Evolutionary conservation across 257 asterid genomes (phyloP).

Genomic region (Nemophila menziesii): DNA sequence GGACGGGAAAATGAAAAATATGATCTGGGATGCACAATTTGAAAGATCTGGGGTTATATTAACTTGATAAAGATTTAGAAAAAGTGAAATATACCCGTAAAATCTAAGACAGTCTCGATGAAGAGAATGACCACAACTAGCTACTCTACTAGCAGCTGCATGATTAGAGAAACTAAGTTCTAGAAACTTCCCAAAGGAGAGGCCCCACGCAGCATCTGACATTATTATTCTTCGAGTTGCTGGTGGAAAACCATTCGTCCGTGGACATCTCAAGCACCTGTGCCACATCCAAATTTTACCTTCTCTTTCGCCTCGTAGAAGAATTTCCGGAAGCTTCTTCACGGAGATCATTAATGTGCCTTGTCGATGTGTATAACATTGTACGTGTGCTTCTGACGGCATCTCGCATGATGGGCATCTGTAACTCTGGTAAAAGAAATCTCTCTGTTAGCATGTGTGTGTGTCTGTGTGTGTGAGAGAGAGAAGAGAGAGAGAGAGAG

Average conservation of each 20-base stretch:
- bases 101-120: conserved; percentile 97
- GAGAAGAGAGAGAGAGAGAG: neutral
- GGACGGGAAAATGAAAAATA: too few species aligned
- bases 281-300: conserved; percentile 99
- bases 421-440: conserved; percentile 43
- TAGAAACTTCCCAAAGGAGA: conserved; percentile 94
- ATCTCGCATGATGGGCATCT: conserved; percentile 77
- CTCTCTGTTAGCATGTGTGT: conserved; percentile 11
- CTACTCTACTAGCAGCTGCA: conserved; percentile 99
- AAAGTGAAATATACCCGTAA: conserved; percentile 82
- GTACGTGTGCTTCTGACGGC: conserved; percentile 96
- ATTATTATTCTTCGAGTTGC: conserved; percentile 85
- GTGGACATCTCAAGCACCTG: conserved; percentile 88
- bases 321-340: conserved; percentile 66
- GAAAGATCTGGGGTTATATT: neutral
- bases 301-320: conserved; percentile 69
- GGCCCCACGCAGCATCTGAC: conserved; percentile 99
- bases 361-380: conserved; percentile 92
- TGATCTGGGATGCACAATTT: too few species aligned
- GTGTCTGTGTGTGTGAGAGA: neutral
- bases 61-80: too few species aligned
- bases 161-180: conserved; percentile 97
- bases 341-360: conserved; percentile 92
- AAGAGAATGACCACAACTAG: conserved; percentile 93
- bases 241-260: conserved; percentile 78